phyloP scores from a whole-genome alignment of 768 basidiomycete species.

The Agaricus bisporus region DNA sequence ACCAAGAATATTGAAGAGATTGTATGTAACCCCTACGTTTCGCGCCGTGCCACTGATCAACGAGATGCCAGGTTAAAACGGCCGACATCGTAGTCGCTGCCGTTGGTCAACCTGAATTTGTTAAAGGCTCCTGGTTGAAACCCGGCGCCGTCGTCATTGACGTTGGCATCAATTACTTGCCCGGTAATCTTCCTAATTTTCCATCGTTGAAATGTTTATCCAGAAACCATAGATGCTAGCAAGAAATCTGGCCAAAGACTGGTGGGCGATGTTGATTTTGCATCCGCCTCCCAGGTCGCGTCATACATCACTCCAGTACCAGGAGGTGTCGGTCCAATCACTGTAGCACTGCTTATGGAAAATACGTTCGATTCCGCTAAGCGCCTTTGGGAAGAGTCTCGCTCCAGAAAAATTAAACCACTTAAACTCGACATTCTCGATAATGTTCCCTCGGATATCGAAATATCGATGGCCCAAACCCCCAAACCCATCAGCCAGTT shows the following conservation, averaged over 20 bases:
- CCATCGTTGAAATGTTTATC: not conserved
- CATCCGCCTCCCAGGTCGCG: constrained; percentile 68
- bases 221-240: constrained; percentile 50
- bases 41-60: not conserved
- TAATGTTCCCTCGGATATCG: constrained; percentile 94
- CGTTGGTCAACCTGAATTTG: constrained; percentile 88
- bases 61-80: constrained; percentile 52
- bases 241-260: constrained; percentile 95
- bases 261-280: constrained; percentile 92
- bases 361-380: constrained; percentile 86
- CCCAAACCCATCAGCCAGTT: constrained; percentile 86
- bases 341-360: constrained; percentile 95
- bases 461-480: constrained; percentile 90
- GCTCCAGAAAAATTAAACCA: constrained; percentile 66
- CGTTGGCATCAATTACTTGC: constrained; percentile 95
- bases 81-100: constrained; percentile 96
- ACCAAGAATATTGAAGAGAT: constrained; percentile 78
- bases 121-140: constrained; percentile 94
- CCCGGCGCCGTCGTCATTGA: constrained; percentile 94
- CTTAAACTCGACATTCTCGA: constrained; percentile 73
- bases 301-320: constrained; percentile 96
- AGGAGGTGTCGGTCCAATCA: constrained; percentile 99
- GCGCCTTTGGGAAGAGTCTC: constrained; percentile 67
- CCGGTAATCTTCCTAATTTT: constrained; percentile 42
- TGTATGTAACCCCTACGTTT: constrained; percentile 36